Conservation (phyloP, 2,329 filamentous ascomycete genomes). For the Botrytis byssoidea region DNA sequence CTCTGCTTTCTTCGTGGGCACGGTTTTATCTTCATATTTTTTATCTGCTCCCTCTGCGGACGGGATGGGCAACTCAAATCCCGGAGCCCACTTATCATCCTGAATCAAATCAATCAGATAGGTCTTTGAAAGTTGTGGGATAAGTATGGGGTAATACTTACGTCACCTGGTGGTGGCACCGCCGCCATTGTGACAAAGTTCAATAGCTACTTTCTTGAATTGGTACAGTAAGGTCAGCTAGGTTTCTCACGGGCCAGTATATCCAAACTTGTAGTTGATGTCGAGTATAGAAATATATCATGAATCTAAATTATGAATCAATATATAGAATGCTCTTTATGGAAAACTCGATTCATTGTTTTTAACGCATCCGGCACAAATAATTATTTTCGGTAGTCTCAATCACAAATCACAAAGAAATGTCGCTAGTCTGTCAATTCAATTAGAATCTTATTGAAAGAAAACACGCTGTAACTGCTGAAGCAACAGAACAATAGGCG, state of each 20-base stretch:
- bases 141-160: background rate
- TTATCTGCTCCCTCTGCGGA: too few relatives aligned
- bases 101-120: background rate
- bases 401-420: conserved; percentile 9
- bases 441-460: background rate
- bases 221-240: background rate
- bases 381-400: background rate
- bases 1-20: background rate
- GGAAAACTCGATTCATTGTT: background rate
- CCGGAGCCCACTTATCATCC: background rate
- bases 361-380: conserved; percentile 2
- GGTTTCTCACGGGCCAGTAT: background rate
- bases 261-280: background rate
- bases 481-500: background rate
- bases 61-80: background rate
- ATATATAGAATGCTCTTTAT: background rate
- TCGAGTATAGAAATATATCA: background rate
- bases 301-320: background rate
- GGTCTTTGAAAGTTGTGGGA: background rate
- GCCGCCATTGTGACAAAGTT: background rate
- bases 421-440: background rate
- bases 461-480: background rate
- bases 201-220: background rate
- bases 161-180: background rate
- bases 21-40: too few relatives aligned